These are phyloP conservation scores for Symbiodinium pilosum DNA, from an alignment of 73 alveolate species.

Conservation along the genomic window DNA sequence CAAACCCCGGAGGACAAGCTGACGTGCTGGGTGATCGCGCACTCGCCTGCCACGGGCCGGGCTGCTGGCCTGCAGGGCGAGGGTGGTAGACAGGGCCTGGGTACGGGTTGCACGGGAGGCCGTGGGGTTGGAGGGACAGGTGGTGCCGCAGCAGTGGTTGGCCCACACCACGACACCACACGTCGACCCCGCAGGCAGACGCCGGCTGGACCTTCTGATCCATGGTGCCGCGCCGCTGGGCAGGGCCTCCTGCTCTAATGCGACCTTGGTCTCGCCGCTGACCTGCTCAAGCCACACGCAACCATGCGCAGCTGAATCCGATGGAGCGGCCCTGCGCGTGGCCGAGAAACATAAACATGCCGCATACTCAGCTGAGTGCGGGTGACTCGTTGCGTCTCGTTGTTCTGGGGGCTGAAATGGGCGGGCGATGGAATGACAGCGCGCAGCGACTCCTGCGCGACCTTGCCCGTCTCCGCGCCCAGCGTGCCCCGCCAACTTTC, in stretches of 20 bases:
- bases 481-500: neutral
- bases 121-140: no score
- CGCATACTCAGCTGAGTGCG: neutral
- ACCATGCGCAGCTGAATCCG: neutral
- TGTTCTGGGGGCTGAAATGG: neutral
- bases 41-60: neutral
- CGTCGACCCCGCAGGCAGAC: no score
- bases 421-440: neutral
- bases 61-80: neutral
- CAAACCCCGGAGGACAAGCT: neutral
- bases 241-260: neutral
- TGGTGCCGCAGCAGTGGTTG: no score
- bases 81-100: neutral
- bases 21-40: neutral
- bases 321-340: neutral
- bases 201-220: no score
- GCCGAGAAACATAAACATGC: neutral
- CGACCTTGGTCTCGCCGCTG: neutral
- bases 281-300: neutral
- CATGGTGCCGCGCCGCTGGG: neutral
- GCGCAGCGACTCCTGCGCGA: no score
- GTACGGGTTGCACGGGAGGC: neutral
- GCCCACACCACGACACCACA: no score
- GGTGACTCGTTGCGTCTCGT: neutral
- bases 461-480: neutral